Evolutionary conservation across 192 early-diverging fungal genomes (phyloP), one percentile per base, ranked within the genome.

Genomic region (Coemansia sp.): DNA sequence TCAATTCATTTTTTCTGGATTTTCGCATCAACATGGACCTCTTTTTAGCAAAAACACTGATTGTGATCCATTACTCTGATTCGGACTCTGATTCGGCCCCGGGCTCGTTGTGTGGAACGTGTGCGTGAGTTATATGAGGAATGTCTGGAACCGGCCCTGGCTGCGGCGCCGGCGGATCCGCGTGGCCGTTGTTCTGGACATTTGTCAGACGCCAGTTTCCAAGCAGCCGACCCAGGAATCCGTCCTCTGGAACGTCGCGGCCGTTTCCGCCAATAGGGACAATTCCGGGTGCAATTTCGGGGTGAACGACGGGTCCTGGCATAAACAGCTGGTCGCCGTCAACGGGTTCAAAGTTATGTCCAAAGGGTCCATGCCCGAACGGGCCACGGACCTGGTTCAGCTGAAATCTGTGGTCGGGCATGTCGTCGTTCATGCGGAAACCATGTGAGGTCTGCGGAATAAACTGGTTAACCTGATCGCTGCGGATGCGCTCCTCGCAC

Each of bases 401-500:
- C 14, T 11, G 14, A 40, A 40, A 40, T 5, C 12, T 2, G 35
- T 5, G 12, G 35, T n/a, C 43, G 6, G 23, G 23, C 23, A 16
- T 14, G 23, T 27, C 8, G 25, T 6, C 23, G 7, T 49, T 7
- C 25, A 14, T 27, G 21, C 24, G 22, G 2, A 42, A n/a, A 25
- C 18, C 22, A 14, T 23, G 54, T 6, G 35, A 12, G 9, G 29
- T 12, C 4, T 1, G n/a, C 6, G n/a, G 29, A 16, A 9, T n/a
- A 48, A 66, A 66, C 8, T 62, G 44, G 38, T 47, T 54, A 19
- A 44, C 28, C 6, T 42, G 46, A 1, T n/a, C 54, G 46, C 31
- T 50, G 43, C 75, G 69, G 22, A 78, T 68, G 16, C 65, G 61
- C 16, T 57, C 30, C 50, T 78, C 75, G 31, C 64, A 61, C 28